Conservation (phyloP, 2,329 filamentous ascomycete species). For the Aureobasidium sp. region DNA sequence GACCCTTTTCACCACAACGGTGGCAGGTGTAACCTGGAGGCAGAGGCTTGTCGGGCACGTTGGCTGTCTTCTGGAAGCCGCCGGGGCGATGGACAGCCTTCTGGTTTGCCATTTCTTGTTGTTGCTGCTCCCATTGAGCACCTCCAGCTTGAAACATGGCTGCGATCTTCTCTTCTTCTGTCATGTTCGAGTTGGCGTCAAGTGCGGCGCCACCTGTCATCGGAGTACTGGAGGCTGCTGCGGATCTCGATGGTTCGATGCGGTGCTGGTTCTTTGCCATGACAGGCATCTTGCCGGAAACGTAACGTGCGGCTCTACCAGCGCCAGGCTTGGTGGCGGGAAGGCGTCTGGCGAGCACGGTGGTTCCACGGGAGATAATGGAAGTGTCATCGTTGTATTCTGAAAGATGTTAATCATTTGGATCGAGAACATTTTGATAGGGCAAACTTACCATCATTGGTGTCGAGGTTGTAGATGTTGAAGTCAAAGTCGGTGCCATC, state of each 20-base stretch:
- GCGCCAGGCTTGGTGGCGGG: slow-evolving; percentile 80
- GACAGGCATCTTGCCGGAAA: slow-evolving; percentile 90
- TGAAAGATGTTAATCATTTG: slow-evolving; percentile 34
- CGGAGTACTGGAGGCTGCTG: slow-evolving; percentile 31
- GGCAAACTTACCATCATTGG: slow-evolving; percentile 66
- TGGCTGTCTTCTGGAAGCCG: slow-evolving; percentile 53
- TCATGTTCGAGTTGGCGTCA: slow-evolving; percentile 71
- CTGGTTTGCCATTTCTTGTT: slow-evolving; percentile 79
- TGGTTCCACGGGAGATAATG: slow-evolving; percentile 93
- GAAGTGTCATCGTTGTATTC: slow-evolving; percentile 97
- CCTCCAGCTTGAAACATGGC: slow-evolving; percentile 87
- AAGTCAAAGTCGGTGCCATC: slow-evolving; percentile 96
- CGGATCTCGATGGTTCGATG: slow-evolving; percentile 53
- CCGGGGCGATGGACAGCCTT: slow-evolving; percentile 37
- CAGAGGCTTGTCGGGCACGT: slow-evolving; percentile 86
- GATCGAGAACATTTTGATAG: background rate
- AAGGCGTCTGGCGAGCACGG: slow-evolving; percentile 79
- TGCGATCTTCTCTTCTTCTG: slow-evolving; percentile 87
- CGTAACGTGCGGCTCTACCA: slow-evolving; percentile 87
- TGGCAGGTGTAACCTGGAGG: slow-evolving; percentile 95
- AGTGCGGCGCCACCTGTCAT: slow-evolving; percentile 49
- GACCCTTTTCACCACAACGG: slow-evolving; percentile 90
- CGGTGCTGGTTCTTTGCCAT: slow-evolving; percentile 75
- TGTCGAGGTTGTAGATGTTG: slow-evolving; percentile 87
- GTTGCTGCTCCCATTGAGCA: slow-evolving; percentile 86